Evolutionary conservation across 2,329 filamentous ascomycete genomes (phyloP), one percentile per base, ranked within the genome.

Genomic region (Botryosphaeria dothidea): DNA sequence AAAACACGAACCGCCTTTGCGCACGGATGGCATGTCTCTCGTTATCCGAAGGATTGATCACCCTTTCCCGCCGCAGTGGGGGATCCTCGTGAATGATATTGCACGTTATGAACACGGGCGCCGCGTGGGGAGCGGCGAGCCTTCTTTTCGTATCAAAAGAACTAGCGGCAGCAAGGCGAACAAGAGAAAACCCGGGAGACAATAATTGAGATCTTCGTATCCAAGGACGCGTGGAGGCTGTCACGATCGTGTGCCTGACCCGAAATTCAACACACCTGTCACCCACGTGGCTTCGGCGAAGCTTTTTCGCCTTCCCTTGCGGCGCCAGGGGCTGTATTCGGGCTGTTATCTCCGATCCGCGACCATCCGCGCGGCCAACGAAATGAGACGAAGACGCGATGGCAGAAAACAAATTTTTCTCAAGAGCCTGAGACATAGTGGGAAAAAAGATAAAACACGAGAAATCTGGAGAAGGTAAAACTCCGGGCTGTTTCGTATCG

Each of bases 211-310:
- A 41, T 27, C 31, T 45, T 58, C 54, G 54, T 58, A 45, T 58
- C 25, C 23, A 15, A 9, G 11, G 29, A n/a, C 51, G 46, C 15
- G 23, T 29, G 17, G 17, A 41, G 15, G 15, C 34, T 19, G 19
- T 41, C 54, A n/a, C 25, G 11, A 41, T 38, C 38, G 19, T 7
- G 52, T 38, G 13, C 52, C 52, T 56, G 31, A 25, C 31, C 52
- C 52, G 31, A 31, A 56, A 13, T n/a, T 58, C n/a, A 19, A 23
- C 54, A 25, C n/a, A 41, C 29, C 54, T 43, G 54, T 25, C 54
- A 56, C 54, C 56, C 56, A 60, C 56, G 56, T 60, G 56, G 56
- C 56, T 21, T 31, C 34, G 3, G 54, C 56, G 56, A 60, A 23
- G 38, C 56, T 46, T 60, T 23, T 34, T 4, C 21, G 3, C 17